Percentiles rank a stretch among this genome's conserved stretches.
These are phyloP conservation scores for Trichoderma virens DNA, from an alignment of 495 filamentous ascomycete species.

Conservation along the genomic window DNA sequence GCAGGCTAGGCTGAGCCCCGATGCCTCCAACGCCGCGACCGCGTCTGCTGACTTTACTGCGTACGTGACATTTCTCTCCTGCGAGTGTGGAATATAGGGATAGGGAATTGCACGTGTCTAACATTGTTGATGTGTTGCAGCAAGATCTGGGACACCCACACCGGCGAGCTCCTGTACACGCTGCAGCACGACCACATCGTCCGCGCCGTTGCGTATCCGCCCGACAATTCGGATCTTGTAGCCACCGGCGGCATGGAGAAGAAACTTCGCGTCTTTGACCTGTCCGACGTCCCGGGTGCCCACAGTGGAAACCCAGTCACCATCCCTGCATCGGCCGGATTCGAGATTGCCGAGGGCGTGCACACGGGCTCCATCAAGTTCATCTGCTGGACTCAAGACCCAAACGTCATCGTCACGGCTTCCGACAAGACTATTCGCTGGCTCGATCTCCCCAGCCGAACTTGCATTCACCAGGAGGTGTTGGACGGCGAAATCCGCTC, in stretches of 20 bases:
- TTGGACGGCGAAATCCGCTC: constrained; percentile 81
- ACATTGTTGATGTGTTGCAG: constrained; percentile 38
- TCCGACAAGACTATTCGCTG: constrained; percentile 88
- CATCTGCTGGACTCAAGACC: constrained; percentile 84
- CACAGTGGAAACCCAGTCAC: constrained; percentile 25
- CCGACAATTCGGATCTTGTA: constrained; percentile 64
- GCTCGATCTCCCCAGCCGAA: constrained; percentile 78
- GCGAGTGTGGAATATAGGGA: too few relatives aligned
- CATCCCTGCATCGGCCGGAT: constrained; percentile 47
- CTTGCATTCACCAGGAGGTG: constrained; percentile 59
- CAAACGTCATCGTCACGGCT: constrained; percentile 79
- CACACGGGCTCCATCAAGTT: constrained; percentile 87
- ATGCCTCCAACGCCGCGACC: constrained; percentile 82
- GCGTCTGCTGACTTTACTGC: constrained; percentile 95
- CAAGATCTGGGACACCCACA: constrained; percentile 95
- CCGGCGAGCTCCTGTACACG: constrained; percentile 81
- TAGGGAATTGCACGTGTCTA: constrained; percentile 11
- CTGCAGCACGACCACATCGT: constrained; percentile 92
- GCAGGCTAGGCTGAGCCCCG: constrained; percentile 84
- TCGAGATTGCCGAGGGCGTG: constrained; percentile 77
- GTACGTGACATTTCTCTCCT: constrained; percentile 36
- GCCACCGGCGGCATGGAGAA: constrained; percentile 94
- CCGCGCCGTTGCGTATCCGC: constrained; percentile 83
- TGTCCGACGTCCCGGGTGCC: constrained; percentile 42
- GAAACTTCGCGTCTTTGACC: constrained; percentile 90